Percentiles rank a stretch among this genome's conserved stretches.
phyloP scores from a whole-genome alignment of 2,329 filamentous ascomycete genomes.

The Sphaerulina vaccinii region DNA sequence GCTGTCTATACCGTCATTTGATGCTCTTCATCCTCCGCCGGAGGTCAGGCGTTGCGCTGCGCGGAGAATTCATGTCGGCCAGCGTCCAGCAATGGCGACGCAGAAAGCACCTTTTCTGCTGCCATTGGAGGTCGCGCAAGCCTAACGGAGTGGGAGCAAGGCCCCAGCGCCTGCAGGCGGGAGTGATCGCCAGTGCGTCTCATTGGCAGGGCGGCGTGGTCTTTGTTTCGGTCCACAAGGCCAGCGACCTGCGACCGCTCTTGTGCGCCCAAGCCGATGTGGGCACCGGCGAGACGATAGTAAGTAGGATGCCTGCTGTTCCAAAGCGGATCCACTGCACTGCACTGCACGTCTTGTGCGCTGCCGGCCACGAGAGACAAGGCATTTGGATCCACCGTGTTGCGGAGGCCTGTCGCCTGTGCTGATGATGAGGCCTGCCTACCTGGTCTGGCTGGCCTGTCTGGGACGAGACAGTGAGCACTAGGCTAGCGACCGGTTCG shows the following conservation, averaged over 20 bases:
- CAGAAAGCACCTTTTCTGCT: slow-evolving; percentile 14
- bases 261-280: slow-evolving; percentile 4
- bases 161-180: slow-evolving; percentile 22
- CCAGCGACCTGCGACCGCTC: slow-evolving; percentile 17
- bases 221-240: slow-evolving; percentile 16
- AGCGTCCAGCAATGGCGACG: slow-evolving; percentile 21
- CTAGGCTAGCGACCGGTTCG: not conserved
- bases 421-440: not conserved
- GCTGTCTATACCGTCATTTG: too few relatives aligned
- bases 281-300: not conserved
- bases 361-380: slow-evolving; percentile 7
- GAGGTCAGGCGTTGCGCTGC: too few relatives aligned
- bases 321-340: not conserved
- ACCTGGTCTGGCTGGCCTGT: not conserved
- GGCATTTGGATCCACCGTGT: not conserved
- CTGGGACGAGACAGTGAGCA: not conserved
- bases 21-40: too few relatives aligned
- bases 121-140: slow-evolving; percentile 25
- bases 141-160: slow-evolving; percentile 14
- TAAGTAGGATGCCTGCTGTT: not conserved
- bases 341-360: not conserved
- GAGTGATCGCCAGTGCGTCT: slow-evolving; percentile 18
- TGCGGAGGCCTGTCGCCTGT: not conserved
- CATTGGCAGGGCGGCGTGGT: slow-evolving; percentile 16
- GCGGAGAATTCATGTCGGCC: slow-evolving; percentile 9